Conservation (phyloP, 2,329 filamentous ascomycete species). For the Fusarium tanahbumbuense region DNA sequence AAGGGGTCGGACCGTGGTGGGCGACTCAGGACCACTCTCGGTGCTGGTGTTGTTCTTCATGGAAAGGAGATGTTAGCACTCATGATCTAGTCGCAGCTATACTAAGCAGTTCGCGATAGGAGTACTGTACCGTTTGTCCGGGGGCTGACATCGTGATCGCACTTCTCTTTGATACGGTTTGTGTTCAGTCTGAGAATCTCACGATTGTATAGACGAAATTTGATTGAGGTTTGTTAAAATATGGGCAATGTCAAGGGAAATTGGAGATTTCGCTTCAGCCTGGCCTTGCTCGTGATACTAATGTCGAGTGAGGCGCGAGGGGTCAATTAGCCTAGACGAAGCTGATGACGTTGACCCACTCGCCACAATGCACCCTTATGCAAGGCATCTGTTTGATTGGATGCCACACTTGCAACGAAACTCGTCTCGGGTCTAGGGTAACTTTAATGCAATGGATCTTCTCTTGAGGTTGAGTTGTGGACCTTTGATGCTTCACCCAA, state of each 20-base stretch:
- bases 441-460: not conserved
- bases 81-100: slow-evolving; percentile 25
- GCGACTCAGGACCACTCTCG: slow-evolving; percentile 68
- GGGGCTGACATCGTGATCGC: slow-evolving; percentile 56
- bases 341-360: slow-evolving; percentile 56
- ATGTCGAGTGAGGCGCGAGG: slow-evolving; percentile 49
- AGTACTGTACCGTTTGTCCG: slow-evolving; percentile 56
- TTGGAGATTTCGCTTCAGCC: slow-evolving; percentile 47
- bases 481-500: not conserved
- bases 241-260: slow-evolving; percentile 37
- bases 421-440: slow-evolving; percentile 33
- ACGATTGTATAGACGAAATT: slow-evolving; percentile 15
- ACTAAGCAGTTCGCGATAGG: slow-evolving; percentile 3
- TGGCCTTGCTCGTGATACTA: slow-evolving; percentile 46
- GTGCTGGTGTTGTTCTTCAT: slow-evolving; percentile 58
- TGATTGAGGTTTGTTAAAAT: slow-evolving; percentile 13
- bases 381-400: slow-evolving; percentile 23
- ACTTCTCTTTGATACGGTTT: slow-evolving; percentile 9
- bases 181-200: slow-evolving; percentile 1
- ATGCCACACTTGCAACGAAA: not conserved
- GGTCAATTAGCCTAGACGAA: slow-evolving; percentile 48
- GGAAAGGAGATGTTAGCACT: slow-evolving; percentile 39
- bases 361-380: slow-evolving; percentile 40
- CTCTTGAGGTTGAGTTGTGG: slow-evolving; percentile 1
- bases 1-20: slow-evolving; percentile 72